Evolutionary conservation across 1,284 basidiomycete genomes (phyloP).

Genomic region (Chalciporus sp.): DNA sequence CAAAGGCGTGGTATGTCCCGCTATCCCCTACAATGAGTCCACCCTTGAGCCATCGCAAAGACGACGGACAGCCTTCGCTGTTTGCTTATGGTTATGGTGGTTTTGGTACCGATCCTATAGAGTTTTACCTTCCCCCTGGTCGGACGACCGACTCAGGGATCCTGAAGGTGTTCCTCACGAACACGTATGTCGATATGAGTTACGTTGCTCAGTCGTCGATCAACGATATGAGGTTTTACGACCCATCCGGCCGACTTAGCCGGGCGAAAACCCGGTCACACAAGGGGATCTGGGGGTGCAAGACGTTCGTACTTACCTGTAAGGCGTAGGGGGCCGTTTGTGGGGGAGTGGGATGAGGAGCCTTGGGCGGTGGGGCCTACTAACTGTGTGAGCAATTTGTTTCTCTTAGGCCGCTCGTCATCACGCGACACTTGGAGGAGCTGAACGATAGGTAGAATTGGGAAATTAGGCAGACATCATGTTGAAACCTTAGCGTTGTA

Average conservation of each 20-base stretch:
- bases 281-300: constrained; percentile 18
- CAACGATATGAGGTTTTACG: background rate
- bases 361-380: background rate
- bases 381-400: too few relatives aligned
- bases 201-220: constrained; percentile 16
- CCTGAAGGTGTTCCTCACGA: constrained; percentile 26
- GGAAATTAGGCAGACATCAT: too few relatives aligned
- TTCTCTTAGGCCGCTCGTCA: too few relatives aligned
- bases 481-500: too few relatives aligned
- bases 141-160: constrained; percentile 19
- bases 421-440: too few relatives aligned
- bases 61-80: constrained; percentile 10
- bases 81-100: constrained; percentile 26
- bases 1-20: constrained; percentile 24
- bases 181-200: constrained; percentile 21
- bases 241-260: background rate
- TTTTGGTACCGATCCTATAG: constrained; percentile 24
- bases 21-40: constrained; percentile 6
- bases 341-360: background rate
- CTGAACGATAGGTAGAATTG: too few relatives aligned
- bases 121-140: constrained; percentile 19
- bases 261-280: background rate
- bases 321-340: background rate
- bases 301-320: constrained; percentile 28
- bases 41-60: constrained; percentile 10